Conservation (phyloP, 352 stramenopile genomes). For the Pythium diclinum region DNA sequence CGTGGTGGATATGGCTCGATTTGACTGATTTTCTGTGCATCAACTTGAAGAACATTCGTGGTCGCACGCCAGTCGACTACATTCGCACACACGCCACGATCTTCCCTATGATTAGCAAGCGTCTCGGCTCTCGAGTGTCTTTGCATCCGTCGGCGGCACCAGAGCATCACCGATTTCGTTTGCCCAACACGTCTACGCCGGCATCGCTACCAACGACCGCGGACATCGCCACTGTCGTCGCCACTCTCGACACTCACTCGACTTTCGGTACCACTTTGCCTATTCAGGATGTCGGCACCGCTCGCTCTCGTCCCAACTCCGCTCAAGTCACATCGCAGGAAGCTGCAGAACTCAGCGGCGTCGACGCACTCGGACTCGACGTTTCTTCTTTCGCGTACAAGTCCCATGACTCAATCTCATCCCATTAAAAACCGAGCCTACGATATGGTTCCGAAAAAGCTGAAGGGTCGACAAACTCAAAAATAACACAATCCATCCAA, state of each 20-base stretch:
- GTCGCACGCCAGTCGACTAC: constrained; percentile 49
- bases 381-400: constrained; percentile 56
- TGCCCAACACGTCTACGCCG: background rate
- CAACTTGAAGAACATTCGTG: constrained; percentile 49
- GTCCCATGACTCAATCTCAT: constrained; percentile 9
- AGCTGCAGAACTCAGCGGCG: constrained; percentile 21
- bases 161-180: background rate
- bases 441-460: background rate
- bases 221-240: constrained; percentile 2
- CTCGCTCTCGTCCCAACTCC: constrained; percentile 23
- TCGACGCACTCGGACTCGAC: constrained; percentile 54
- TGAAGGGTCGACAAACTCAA: background rate
- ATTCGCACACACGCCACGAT: constrained; percentile 35
- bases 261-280: background rate
- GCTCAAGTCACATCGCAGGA: constrained; percentile 16
- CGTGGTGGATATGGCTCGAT: background rate
- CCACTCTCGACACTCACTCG: background rate
- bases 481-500: background rate
- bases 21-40: background rate
- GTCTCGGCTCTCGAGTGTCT: constrained; percentile 28
- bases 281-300: background rate
- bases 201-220: background rate
- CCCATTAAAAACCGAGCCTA: constrained; percentile 10
- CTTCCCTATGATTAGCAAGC: constrained; percentile 48
- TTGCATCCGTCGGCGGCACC: constrained; percentile 5